Base-by-base conservation (phyloP, 805 yeast species). In the Komagataella kurtzmanii region DNA sequence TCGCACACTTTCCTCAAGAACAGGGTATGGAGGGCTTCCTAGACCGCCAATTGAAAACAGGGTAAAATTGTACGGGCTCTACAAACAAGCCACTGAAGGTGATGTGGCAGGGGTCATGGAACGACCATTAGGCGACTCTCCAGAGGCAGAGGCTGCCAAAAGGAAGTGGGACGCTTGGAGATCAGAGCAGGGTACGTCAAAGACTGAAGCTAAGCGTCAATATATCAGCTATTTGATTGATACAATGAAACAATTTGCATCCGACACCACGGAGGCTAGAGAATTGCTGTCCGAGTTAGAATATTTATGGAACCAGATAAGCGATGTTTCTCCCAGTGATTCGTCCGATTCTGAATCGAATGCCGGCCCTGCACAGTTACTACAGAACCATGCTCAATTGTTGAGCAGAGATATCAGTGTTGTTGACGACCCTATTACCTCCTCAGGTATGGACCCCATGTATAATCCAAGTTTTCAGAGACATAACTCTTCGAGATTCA, bases 1-100 rank as follows among this genome's bases (percentile, higher is more conserved):
- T 51, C 73, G 84, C 55, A 77, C 89, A 2, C 69, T 88, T 46
- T 82, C 91, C 2, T 74, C 85, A 5, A 71, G 83, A 51, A 72
- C 83, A 18, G 78, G 80, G 47, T 72, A 77, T 54, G 81, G 81
- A 14, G 69, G 83, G 7, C 67, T 85, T 24, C 88, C 90, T 0
- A 73, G 90, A 24, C 95, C 95, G 0, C 89, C 93, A 0, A 75
- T 85, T 2, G 83, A 81, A 51, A 77, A 72, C 54, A 65, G 95
- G 40, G 79, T 83, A 53, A 74, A 73, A 56, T 71, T 88, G 3
- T 88, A 88, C 63, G 96, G 95, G 0, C 72, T 88, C 50, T 88
- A 87, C 67, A 88, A 88, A 59, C 96, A 88, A 62, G 90, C 95
- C 1, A 88, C 95, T 4, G 91, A 86, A 65, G 96, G 96, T 6